Percentiles rank a stretch among this genome's conserved stretches.
Conservation (phyloP, 257 asterid species). For the Buddleja alternifolia region DNA sequence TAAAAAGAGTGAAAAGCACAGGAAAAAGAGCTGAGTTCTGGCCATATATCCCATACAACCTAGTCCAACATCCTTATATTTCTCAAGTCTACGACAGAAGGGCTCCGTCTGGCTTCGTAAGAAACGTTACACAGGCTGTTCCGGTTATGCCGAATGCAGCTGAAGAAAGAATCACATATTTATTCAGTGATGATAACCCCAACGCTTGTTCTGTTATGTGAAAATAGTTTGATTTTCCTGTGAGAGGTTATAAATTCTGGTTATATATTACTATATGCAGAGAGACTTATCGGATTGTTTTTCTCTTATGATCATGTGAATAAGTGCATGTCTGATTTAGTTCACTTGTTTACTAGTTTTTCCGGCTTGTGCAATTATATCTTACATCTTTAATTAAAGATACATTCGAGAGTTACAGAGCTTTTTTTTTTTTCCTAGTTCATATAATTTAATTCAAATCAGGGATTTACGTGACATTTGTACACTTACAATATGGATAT, state of each 20-base stretch:
- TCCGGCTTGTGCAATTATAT: neutral
- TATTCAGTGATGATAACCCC: slow-evolving; percentile 88
- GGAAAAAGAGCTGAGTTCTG: slow-evolving; percentile 88
- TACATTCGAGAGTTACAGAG: no score
- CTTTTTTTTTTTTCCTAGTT: no score
- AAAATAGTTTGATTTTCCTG: no score
- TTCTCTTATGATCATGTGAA: no score
- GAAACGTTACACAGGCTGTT: slow-evolving; percentile 50
- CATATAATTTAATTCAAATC: no score
- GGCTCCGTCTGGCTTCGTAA: slow-evolving; percentile 82
- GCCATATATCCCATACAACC: slow-evolving; percentile 82
- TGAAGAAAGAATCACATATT: slow-evolving; percentile 58
- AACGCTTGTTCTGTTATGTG: slow-evolving; percentile 84
- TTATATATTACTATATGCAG: no score
- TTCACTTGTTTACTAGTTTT: neutral
- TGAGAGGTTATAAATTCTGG: no score
- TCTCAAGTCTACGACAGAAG: slow-evolving; percentile 71
- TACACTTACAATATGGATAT: no score
- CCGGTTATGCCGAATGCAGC: slow-evolving; percentile 48
- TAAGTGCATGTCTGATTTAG: neutral
- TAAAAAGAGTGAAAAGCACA: slow-evolving; percentile 67
- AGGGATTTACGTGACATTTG: no score
- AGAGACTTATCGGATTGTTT: no score
- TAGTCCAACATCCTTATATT: slow-evolving; percentile 66
- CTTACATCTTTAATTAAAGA: neutral